Evolutionary conservation across 352 stramenopile genomes (phyloP), one percentile per base, ranked within the genome.

Genomic region (Blastocystis sp.): DNA sequence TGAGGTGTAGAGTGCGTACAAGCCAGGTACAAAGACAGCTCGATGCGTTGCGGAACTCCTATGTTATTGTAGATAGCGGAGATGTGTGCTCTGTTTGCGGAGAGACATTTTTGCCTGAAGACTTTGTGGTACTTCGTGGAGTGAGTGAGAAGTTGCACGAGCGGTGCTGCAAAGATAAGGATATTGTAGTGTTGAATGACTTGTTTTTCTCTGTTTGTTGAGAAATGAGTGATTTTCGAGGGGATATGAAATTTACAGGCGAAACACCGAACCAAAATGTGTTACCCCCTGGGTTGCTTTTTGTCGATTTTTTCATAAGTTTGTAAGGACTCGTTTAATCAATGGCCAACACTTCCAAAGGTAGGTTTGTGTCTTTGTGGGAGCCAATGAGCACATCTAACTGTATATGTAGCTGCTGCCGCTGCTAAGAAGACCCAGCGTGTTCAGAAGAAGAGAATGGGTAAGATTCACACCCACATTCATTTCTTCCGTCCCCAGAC

Each of bases 401-500:
- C 47, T 1, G 18, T 2, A 24, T 24, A 41, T 81, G 54, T 81
- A 81, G 70, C 70, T 81, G 70, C 70, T 81, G 70, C 70, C 65
- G 70, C 70, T 81, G 70, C 70, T 9, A 81, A 81, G 70, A 81
- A 81, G 70, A 47, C 56, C 79, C 63, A 89, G 78, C 63, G 78
- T 78, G 78, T 76, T 76, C 63, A 89, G 43, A 89, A 89, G 55
- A 98, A 97, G 92, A 98, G 98, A 94, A 96, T 95, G 91, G 96
- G 97, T 54, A 96, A 98, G 92, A 97, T 99, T 92, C 96, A 97
- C 95, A 99, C 94, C 91, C 98, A 98, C 93, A 95, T 98, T 92
- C 96, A 99, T 94, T 99, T 99, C 94, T 99, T 99, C 96, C 96
- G 96, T 92, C 96, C 97, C 73, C 98, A 98, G 93, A 99, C 97